Evolutionary conservation across 73 alveolate genomes (phyloP).

Genomic region (Paraurostyla sp.): DNA sequence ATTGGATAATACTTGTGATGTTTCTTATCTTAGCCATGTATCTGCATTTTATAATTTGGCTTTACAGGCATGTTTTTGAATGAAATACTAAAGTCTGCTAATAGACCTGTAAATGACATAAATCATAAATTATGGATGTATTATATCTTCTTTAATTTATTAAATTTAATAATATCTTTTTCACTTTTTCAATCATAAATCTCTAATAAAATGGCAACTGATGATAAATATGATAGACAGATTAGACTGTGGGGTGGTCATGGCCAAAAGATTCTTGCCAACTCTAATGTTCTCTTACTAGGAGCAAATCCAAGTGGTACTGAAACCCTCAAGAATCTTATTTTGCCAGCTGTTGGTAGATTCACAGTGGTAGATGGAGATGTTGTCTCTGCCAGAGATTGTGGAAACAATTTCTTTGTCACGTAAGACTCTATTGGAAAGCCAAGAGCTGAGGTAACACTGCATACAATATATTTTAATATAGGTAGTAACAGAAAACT

Average conservation of each 20-base stretch:
- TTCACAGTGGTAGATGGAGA: conserved; percentile 90
- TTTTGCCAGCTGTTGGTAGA: conserved; percentile 94
- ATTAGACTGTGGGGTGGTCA: conserved; percentile 87
- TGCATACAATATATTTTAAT: background rate
- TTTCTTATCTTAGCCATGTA: too few species aligned
- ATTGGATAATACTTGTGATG: too few species aligned
- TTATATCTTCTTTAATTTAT: too few species aligned
- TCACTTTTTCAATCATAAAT: too few species aligned
- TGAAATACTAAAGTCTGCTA: too few species aligned
- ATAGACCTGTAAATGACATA: too few species aligned
- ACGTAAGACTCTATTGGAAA: conserved; percentile 80
- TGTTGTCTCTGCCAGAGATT: conserved; percentile 86
- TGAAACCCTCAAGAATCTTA: conserved; percentile 94
- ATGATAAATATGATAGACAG: conserved; percentile 82
- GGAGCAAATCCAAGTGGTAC: conserved; percentile 83
- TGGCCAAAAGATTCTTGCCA: conserved; percentile 60
- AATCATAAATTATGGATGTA: too few species aligned
- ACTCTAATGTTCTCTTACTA: conserved; percentile 67
- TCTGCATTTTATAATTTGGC: too few species aligned
- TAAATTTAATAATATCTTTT: too few species aligned
- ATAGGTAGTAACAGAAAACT: conserved; percentile 75
- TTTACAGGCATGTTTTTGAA: too few species aligned
- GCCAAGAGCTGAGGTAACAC: conserved; percentile 85
- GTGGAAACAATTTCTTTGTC: conserved; percentile 93
- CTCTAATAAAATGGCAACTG: conserved; percentile 80